Base-by-base conservation (phyloP, 225 moss, liverwort and hornwort species). In the Sphagnum tenellum region DNA sequence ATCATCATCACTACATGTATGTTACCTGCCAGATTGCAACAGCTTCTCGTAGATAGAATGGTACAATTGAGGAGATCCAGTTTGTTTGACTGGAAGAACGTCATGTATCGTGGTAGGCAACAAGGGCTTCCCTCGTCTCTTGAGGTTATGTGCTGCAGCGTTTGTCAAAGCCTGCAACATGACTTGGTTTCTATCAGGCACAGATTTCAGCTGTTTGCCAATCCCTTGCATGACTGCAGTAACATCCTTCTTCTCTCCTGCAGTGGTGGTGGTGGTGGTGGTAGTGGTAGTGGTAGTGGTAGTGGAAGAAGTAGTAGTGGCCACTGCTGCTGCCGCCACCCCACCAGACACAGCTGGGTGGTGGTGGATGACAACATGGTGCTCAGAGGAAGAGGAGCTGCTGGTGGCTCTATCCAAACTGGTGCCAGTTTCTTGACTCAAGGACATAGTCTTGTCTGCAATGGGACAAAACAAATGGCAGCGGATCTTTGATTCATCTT, bases 21-120 rank as follows among this genome's bases (percentile, higher is more conserved):
- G 46, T 29, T 71, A 96, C 95, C 95, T 79, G 81, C 85, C 83
- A 56, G 81, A 84, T 70, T 79, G 76, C 62, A 92, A 64, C 64
- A 92, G 64, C 48, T 79, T 75, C 8, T 85, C 74, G 52, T 89
- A 96, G 60, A 83, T 55, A 69, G 74, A 77, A 50, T 68, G 66
- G 67, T 80, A 88, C 7, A 72, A 61, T 64, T 76, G 76, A 13
- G 86, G 72, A 65, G 73, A 67, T 8, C 70, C 69, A 63, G 76
- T 77, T 9, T 68, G 53, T 5, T 81, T 75, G 55, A 92, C 13
- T 0, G 95, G 92, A 45, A 96, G 79, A 49, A 96, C 74, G 52
- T 96, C 89, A 29, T 64, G 48, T 49, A 78, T 71, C 9, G 78
- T 71, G 45, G 72, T 67, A 8, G 81, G 80, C 8, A 81, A 64